Evolutionary conservation across 495 filamentous ascomycete species (phyloP), one percentile per base, ranked within the genome.

Genomic region (Bathelium albidoporum): DNA sequence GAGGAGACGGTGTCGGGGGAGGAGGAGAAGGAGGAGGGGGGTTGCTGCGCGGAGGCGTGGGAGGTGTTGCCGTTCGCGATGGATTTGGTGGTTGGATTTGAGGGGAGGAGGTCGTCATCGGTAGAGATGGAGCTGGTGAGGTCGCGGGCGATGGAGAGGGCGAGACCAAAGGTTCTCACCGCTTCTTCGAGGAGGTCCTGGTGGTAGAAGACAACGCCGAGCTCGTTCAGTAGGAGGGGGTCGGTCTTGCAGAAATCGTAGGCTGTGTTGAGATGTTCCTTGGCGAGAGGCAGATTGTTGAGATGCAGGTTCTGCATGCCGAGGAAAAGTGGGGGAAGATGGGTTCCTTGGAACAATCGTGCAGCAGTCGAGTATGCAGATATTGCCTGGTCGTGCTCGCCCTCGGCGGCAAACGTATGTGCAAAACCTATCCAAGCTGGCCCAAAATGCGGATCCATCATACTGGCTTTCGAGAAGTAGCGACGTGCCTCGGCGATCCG

Each of bases 321-420:
- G 9, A 99, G 77, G 74, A 97, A 99, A 5, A 99, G 86, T 70
- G 96, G 91, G 1, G 94, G 94, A 0, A 99, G 82, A 70, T 99
- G 94, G 1, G 93, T 97, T 43, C 94, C 94, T 75, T 96, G 93
- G 78, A 99, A 99, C 1, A 99, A 79, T 31, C 95, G 82, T 14
- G 93, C 94, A 0, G 94, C 94, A 16, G 94, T 99, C 41, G 89
- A 94, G 79, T 99, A 99, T 7, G 95, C 94, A 18, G 93, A 92
- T 65, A 99, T 96, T 60, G 94, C 94, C 76, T 99, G 94, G 72
- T 99, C 94, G 75, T 97, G 91, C 75, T 99, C 94, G 61, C 95
- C 94, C 75, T 99, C 94, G n/a, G 93, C 93, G n/a, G 94, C 95
- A 72, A 99, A 99, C 0, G 95, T 99, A 77, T 99, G 94, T 26